Conservation (phyloP, 768 basidiomycete genomes). For the Trametes coccinea region DNA sequence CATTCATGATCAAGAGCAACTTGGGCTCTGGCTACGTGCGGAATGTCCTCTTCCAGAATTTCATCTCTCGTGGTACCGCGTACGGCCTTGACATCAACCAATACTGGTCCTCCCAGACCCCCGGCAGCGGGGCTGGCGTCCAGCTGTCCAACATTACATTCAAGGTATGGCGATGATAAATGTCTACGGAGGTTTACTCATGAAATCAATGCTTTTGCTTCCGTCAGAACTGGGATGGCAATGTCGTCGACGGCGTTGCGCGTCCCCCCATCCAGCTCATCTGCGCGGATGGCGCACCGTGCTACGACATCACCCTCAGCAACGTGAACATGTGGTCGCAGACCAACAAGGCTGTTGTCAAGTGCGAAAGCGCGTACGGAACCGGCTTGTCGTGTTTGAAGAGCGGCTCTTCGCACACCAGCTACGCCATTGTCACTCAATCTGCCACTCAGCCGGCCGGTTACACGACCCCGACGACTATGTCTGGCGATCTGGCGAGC, state of each 20-base stretch:
- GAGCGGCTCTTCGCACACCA: conserved; percentile 24
- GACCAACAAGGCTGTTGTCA: conserved; percentile 28
- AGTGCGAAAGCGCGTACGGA: conserved; percentile 35
- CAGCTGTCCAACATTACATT: conserved; percentile 32
- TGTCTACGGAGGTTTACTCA: too few species aligned
- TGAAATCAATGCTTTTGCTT: too few species aligned
- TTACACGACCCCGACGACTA: conserved; percentile 31
- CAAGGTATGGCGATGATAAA: conserved; percentile 13
- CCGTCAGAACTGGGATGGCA: conserved; percentile 32
- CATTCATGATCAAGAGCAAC: conserved; percentile 35
- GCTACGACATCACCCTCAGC: conserved; percentile 28
- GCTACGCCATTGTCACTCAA: conserved; percentile 27
- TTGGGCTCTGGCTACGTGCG: conserved; percentile 28
- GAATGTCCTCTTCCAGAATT: conserved; percentile 33
- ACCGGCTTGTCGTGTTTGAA: conserved; percentile 28
- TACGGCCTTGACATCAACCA: conserved; percentile 33
- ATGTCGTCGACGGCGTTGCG: conserved; percentile 27
- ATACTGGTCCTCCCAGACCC: conserved; percentile 30
- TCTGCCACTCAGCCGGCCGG: conserved; percentile 29
- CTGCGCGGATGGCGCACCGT: conserved; percentile 31
- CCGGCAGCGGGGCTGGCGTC: conserved; percentile 29
- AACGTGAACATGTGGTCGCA: conserved; percentile 35
- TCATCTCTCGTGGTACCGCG: conserved; percentile 30
- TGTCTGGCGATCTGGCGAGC: conserved; percentile 27
- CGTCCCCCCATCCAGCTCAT: conserved; percentile 31